Conservation (phyloP, 352 stramenopile species). For the Saprolegnia parasitica region DNA sequence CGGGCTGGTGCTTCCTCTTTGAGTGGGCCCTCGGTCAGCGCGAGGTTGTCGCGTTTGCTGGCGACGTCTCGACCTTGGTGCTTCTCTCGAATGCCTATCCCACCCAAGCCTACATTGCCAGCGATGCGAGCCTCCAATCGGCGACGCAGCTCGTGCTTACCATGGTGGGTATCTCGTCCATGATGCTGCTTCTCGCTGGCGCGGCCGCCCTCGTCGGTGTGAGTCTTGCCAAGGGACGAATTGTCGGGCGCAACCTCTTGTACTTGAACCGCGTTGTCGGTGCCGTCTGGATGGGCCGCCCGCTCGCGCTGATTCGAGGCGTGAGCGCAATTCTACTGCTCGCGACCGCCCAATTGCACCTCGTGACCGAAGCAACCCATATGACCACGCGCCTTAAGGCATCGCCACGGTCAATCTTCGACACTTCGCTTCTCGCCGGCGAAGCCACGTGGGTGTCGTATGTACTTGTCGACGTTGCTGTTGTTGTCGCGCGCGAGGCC, state of each 20-base stretch:
- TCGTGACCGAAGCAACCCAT: background rate
- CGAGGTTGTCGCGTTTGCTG: conserved; percentile 15
- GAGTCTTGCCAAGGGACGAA: background rate
- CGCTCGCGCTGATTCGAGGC: background rate
- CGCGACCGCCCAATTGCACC: background rate
- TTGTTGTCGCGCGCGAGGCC: background rate
- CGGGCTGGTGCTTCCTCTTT: background rate
- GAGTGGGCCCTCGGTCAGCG: background rate
- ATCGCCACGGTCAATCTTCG: background rate
- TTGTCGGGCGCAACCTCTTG: background rate
- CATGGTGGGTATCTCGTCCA: background rate
- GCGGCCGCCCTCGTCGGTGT: background rate
- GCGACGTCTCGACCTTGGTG: background rate
- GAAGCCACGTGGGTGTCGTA: conserved; percentile 5
- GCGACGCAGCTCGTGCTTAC: background rate
- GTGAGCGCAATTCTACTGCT: background rate
- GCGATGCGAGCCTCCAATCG: background rate
- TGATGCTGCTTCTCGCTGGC: background rate
- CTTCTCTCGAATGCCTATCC: background rate
- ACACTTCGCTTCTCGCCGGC: background rate
- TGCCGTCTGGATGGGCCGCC: background rate
- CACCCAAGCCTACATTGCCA: background rate
- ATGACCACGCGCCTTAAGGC: background rate
- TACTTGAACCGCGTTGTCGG: conserved; percentile 4
- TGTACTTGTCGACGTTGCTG: background rate